A percentile compares a stretch with the other conserved stretches of the same genome.
Conservation (phyloP, 2,329 filamentous ascomycete species). For the Boeremia lycopersici region DNA sequence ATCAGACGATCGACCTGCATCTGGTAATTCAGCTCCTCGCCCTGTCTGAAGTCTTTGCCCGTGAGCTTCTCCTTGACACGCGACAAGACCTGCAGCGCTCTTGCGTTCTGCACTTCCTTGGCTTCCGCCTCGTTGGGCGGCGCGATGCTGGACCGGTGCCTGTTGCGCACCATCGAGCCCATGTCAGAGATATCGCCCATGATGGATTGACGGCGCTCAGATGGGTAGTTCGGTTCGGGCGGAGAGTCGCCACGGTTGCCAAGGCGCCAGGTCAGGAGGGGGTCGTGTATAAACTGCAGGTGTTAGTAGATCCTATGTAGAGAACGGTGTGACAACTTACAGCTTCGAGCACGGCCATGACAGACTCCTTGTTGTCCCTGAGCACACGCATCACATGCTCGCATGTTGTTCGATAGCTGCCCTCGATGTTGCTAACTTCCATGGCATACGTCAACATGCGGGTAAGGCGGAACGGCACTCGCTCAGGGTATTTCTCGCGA, state of each 20-base stretch:
- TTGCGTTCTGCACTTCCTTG: slow-evolving; percentile 86
- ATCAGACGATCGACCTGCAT: slow-evolving; percentile 94
- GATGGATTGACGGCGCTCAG: slow-evolving; percentile 65
- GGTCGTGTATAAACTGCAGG: slow-evolving; percentile 92
- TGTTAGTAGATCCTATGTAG: slow-evolving; percentile 10
- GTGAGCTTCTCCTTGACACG: slow-evolving; percentile 96
- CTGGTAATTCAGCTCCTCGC: slow-evolving; percentile 78
- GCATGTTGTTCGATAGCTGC: slow-evolving; percentile 96
- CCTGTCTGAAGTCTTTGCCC: slow-evolving; percentile 84
- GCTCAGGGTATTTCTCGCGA: slow-evolving; percentile 97
- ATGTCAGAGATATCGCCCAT: slow-evolving; percentile 53
- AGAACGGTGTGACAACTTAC: slow-evolving; percentile 63
- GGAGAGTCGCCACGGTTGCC: slow-evolving; percentile 67
- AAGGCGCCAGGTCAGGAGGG: slow-evolving; percentile 96
- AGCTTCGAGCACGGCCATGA: slow-evolving; percentile 97
- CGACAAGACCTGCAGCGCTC: slow-evolving; percentile 87
- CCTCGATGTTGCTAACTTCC: slow-evolving; percentile 99
- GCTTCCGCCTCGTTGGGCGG: slow-evolving; percentile 52
- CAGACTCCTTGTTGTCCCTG: slow-evolving; percentile 94
- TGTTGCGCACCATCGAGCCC: slow-evolving; percentile 40
- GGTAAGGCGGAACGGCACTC: slow-evolving; percentile 96
- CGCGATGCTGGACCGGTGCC: slow-evolving; percentile 45
- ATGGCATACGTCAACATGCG: slow-evolving; percentile 99
- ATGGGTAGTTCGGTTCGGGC: slow-evolving; percentile 63
- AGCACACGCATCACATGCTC: slow-evolving; percentile 98